Base-by-base conservation (phyloP, 345 rosid species). In the Eucalyptus dawsonii region DNA sequence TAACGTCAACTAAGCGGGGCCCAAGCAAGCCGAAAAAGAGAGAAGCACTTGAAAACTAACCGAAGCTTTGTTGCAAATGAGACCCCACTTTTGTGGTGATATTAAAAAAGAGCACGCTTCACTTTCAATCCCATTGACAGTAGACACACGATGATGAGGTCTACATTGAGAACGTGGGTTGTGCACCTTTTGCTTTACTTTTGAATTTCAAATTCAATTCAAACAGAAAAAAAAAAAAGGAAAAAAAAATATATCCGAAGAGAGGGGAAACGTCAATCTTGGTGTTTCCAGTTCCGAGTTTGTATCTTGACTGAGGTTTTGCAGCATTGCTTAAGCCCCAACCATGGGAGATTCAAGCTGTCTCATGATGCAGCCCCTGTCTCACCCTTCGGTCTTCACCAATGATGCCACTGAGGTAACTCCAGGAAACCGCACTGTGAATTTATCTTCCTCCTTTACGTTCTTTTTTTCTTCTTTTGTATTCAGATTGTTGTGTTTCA, bases 321-420 rank as follows among this genome's bases (percentile, higher is more conserved):
- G 89, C 53, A 76, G 83, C 83, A 76, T 76, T 76, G 40, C 45
- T 62, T 86, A 49, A 91, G 87, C 88, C 86, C 51, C 86, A 42
- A 60, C 45, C 87, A 97, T 97, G 99, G 99, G 95, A 72, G 99
- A 97, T 86, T 92, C 98, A 85, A 90, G 96, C 89, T 95, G 72
- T 45, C 86, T 97, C 93, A 96, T 97, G 92, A 90, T 93, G 98
- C 97, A 97, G 89, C 98, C 99, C 53, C 95, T 95, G 91, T 94
- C 99, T 87, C 96, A 96, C 65, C 92, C 91, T 62, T 93, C 96
- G 72, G 96, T 92, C 91, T 88, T 94, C 50, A 88, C 95, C 76
- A 93, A 93, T 89, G 95, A 95, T 91, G 88, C 94, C 90, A 93
- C 92, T 53, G 94, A 97, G 97, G 99, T 95, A 65, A 85, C 54